A percentile compares a stretch with the other conserved stretches of the same genome.
phyloP scores from a whole-genome alignment of 2,329 filamentous ascomycete species.

The Neofusicoccum cordaticola region DNA sequence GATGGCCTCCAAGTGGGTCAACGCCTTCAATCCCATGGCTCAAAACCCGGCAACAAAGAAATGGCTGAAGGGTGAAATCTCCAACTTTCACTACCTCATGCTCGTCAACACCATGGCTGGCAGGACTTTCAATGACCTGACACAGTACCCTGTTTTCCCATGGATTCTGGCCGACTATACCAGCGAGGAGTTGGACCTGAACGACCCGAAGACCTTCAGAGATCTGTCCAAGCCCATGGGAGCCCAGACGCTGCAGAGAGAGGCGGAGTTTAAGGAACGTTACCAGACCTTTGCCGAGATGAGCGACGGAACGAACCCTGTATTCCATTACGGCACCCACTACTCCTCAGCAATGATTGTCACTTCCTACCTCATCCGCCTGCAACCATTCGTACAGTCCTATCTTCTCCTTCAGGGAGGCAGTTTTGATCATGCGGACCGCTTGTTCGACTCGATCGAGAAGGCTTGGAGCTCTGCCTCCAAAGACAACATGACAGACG shows the following conservation, averaged over 20 bases:
- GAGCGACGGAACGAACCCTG: slow-evolving; percentile 68
- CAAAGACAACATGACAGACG: slow-evolving; percentile 85
- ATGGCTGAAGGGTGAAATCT: slow-evolving; percentile 93
- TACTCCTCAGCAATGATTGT: slow-evolving; percentile 99
- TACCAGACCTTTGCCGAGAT: slow-evolving; percentile 90
- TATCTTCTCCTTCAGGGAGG: slow-evolving; percentile 94
- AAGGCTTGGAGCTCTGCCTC: slow-evolving; percentile 91
- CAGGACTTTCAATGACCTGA: slow-evolving; percentile 94
- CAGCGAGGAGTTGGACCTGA: slow-evolving; percentile 85
- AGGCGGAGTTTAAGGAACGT: slow-evolving; percentile 75
- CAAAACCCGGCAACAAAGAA: slow-evolving; percentile 82
- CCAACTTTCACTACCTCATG: slow-evolving; percentile 99
- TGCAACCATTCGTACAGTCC: slow-evolving; percentile 94
- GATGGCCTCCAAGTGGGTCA: slow-evolving; percentile 85
- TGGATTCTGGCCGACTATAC: slow-evolving; percentile 97
- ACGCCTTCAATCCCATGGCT: slow-evolving; percentile 79
- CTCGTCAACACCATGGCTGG: slow-evolving; percentile 97
- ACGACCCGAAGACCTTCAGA: slow-evolving; percentile 79
- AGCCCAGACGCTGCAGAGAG: slow-evolving; percentile 73
- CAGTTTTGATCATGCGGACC: slow-evolving; percentile 91
- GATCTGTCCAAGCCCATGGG: slow-evolving; percentile 97
- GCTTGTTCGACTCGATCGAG: slow-evolving; percentile 89
- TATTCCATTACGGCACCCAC: slow-evolving; percentile 97
- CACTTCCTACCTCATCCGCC: slow-evolving; percentile 87
- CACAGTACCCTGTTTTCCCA: slow-evolving; percentile 96